Conservation (phyloP, 2,329 filamentous ascomycete species). For the Fusarium caatingaense region DNA sequence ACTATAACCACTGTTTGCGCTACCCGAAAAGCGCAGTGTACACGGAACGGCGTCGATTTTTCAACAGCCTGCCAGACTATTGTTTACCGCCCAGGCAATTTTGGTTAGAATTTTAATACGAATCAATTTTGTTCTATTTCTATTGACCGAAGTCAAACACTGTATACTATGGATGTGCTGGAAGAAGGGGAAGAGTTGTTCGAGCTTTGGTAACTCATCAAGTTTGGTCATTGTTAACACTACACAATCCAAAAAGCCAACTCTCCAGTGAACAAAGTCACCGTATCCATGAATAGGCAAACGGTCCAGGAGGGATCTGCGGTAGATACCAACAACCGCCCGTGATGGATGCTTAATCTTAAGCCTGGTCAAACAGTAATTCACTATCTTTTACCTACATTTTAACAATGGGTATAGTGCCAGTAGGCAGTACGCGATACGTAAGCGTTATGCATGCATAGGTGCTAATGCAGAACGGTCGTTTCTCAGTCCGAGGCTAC, state of each 20-base stretch:
- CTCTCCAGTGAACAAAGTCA: background rate
- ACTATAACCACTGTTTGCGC: rapidly evolving
- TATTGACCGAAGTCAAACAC: background rate
- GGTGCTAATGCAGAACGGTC: too few species aligned
- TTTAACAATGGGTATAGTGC: background rate
- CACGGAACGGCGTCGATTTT: background rate
- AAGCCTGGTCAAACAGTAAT: too few species aligned
- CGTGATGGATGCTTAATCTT: background rate
- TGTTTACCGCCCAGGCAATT: background rate
- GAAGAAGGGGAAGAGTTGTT: background rate
- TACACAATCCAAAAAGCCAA: background rate
- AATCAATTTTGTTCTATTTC: background rate
- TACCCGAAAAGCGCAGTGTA: background rate
- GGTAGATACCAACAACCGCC: background rate
- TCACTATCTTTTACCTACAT: too few species aligned
- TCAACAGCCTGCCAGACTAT: background rate
- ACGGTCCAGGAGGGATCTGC: background rate
- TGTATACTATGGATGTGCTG: background rate
- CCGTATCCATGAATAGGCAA: background rate
- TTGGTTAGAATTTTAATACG: background rate
- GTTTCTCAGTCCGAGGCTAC: too few species aligned
- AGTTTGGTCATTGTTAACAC: background rate
- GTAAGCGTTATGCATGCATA: too few species aligned
- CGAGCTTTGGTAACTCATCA: background rate
- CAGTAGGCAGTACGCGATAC: too few species aligned